phyloP scores from a whole-genome alignment of 495 filamentous ascomycete species.

The Melanomma pulvis-pyrius region DNA sequence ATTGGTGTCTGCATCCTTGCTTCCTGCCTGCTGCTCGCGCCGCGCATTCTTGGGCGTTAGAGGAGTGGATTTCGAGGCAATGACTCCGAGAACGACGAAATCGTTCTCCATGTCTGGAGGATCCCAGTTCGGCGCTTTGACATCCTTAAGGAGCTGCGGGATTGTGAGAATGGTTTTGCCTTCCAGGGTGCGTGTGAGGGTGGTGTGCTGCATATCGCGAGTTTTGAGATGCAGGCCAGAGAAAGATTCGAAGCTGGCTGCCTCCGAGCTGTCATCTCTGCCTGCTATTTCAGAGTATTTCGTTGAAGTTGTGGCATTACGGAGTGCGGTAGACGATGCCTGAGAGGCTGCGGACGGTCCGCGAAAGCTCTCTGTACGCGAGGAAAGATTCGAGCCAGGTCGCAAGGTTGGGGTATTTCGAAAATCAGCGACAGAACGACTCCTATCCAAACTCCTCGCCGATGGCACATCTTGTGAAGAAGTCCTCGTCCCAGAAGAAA shows the following conservation, averaged over 20 bases:
- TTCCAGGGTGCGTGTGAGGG: constrained; percentile 71
- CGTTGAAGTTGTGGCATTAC: background rate
- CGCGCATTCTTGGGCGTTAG: constrained; percentile 62
- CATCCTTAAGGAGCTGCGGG: constrained; percentile 76
- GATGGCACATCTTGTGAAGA: constrained; percentile 7
- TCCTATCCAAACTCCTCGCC: constrained; percentile 3
- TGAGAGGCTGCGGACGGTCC: constrained; percentile 15
- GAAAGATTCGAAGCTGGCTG: constrained; percentile 71
- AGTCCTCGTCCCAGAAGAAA: constrained; percentile 18
- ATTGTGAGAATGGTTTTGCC: constrained; percentile 77
- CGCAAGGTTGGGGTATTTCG: constrained; percentile 2
- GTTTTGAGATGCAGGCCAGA: constrained; percentile 82
- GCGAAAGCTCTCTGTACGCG: constrained; percentile 24
- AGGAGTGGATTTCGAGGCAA: constrained; percentile 84
- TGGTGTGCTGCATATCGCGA: constrained; percentile 80
- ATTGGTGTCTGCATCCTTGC: constrained; percentile 59
- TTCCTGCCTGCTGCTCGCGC: constrained; percentile 50
- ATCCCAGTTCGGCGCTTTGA: constrained; percentile 83
- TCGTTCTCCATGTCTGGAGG: constrained; percentile 84
- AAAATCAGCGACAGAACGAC: constrained; percentile 25
- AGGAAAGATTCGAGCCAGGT: constrained; percentile 22
- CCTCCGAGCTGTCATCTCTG: constrained; percentile 16
- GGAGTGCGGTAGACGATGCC: constrained; percentile 1
- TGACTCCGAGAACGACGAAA: constrained; percentile 81
- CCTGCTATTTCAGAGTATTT: constrained; percentile 20